Conservation (phyloP, 2,329 filamentous ascomycete species). For the Shiraia sp. region DNA sequence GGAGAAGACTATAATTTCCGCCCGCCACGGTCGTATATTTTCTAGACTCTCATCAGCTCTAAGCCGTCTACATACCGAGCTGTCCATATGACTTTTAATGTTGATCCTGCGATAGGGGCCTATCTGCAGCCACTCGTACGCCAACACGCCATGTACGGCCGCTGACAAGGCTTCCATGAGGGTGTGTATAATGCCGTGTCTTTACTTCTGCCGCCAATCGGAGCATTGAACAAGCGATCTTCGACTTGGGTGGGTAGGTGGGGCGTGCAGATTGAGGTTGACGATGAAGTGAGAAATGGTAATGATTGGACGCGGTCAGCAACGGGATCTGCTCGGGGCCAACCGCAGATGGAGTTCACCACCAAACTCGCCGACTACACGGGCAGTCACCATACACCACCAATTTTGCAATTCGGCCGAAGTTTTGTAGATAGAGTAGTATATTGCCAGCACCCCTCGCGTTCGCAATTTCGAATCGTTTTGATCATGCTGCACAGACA, state of each 20-base stretch:
- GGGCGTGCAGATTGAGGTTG: not conserved
- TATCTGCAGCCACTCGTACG: conserved; percentile 14
- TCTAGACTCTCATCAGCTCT: conserved; percentile 6
- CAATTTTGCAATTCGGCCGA: not conserved
- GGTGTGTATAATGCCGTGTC: not conserved
- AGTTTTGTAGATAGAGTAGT: not conserved
- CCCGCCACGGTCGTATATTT: conserved; percentile 4
- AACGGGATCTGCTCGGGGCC: not conserved
- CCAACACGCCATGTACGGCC: conserved; percentile 4
- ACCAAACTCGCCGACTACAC: not conserved
- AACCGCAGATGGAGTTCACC: not conserved
- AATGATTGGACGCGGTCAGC: not conserved
- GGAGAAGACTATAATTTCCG: not conserved
- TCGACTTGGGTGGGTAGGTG: not conserved
- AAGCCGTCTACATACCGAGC: conserved; percentile 1
- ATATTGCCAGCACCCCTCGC: not conserved
- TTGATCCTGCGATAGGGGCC: conserved; percentile 4
- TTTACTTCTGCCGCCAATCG: not conserved
- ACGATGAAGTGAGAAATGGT: not conserved
- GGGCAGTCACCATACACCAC: not conserved
- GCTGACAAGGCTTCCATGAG: not conserved
- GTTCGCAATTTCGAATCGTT: not conserved
- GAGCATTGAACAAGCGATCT: not conserved
- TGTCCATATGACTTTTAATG: conserved; percentile 9
- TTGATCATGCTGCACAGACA: not conserved